Base-by-base conservation (phyloP, 139 green algal species). In the Chlamydomonas eustigma region DNA sequence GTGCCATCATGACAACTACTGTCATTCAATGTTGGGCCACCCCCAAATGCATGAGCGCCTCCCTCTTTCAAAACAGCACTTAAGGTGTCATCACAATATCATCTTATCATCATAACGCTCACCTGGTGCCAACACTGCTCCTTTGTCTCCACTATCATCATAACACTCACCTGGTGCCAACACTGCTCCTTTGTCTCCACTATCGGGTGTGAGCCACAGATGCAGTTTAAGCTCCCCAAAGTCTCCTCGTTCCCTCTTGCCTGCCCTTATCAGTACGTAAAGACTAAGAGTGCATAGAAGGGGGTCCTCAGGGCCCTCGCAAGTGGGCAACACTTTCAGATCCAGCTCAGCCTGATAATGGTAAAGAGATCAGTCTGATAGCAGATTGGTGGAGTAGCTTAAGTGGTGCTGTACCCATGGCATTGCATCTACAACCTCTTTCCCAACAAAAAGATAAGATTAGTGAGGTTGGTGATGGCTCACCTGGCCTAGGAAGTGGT, bases 341-440 rank as follows among this genome's bases (percentile, higher is more conserved):
- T 58, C 44, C 44, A 58, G 44, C 44, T 58, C 44, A 58, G 44
- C 44, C 44, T 58, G n/a, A n/a, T n/a, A n/a, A n/a, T n/a, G n/a
- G n/a, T n/a, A n/a, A n/a, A n/a, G n/a, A n/a, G n/a, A n/a, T n/a
- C n/a, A 58, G 12, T 28, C 44, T 28, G 44, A 58, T 18, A 58
- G 44, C 44, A 58, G 44, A 18, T 28, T 58, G 12, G 44, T 12
- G 12, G 44, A 58, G 44, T 18, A 58, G 44, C 12, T 58, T 58
- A 58, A 18, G 44, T 12, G 44, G 44, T 58, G 44, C 44, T 28
- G 44, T 58, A 58, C 44, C 12, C 44, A 58, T 18, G 44, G 12
- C 44, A 12, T 28, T 18, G 18, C 44, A 28, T 58, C n/a, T n/a
- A n/a, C n/a, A n/a, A n/a, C n/a, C n/a, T n/a, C n/a, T n/a, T n/a